Evolutionary conservation across 805 yeast genomes (phyloP), one percentile per base, ranked within the genome.

Genomic region (Starmera dryadoides): DNA sequence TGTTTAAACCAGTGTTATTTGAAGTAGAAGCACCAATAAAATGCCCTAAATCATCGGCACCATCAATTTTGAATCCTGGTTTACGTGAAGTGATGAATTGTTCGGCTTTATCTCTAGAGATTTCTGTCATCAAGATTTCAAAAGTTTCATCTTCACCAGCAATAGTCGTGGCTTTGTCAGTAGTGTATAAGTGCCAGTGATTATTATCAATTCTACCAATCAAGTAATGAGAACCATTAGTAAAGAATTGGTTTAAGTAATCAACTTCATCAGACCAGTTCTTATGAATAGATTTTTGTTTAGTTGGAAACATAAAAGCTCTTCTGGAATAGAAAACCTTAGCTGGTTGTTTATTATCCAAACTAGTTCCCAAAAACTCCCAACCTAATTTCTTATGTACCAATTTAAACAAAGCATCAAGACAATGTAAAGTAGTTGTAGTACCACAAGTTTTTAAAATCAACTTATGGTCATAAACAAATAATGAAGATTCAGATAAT

Each of bases 381-480:
- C 77, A 63, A 43, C 56, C 55, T 33, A 75, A 59, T 40, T 66
- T 65, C 5, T 56, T 43, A 15, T 58, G 49, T 4, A 78, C 72
- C 26, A 74, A 53, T 35, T 75, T 74, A 44, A 85, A 75, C 37
- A 91, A 62, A 37, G 75, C 71, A 21, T 76, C 77, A 21, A 91
- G 61, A 48, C 96, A 91, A 19, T 78, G 74, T 41, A 91, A 69
- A 1, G 96, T 82, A 1, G 96, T 87, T 1, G 98, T 91, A 4
- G 97, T 89, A 7, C 98, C 98, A 59, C 98, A 91, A 5, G 98
- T 91, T 61, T 91, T 91, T 55, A 91, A 70, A 36, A 91, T 79
- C 45, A 93, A 52, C 59, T 85, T 87, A 62, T 88, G 89, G 16
- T 85, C 79, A 57, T 81, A 91, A 21, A 93, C 94, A 62, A 91